Conservation (phyloP, 768 basidiomycete species). For the Pulveroboletus sp. region DNA sequence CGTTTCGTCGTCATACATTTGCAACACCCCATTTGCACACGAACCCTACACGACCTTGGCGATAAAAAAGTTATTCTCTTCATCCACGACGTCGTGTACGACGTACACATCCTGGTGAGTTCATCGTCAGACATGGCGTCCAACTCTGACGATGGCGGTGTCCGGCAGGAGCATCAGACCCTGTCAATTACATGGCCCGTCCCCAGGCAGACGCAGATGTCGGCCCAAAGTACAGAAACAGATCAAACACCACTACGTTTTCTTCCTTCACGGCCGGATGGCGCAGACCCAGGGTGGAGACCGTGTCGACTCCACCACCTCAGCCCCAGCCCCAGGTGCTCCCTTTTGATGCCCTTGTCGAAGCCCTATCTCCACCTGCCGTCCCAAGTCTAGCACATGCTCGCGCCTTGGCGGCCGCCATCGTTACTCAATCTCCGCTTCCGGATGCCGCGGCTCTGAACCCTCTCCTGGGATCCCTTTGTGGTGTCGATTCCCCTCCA, state of each 20-base stretch:
- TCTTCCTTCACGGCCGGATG: conserved; percentile 34
- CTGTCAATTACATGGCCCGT: conserved; percentile 26
- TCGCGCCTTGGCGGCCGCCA: conserved; percentile 48
- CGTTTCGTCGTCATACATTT: neutral
- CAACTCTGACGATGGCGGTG: conserved; percentile 6
- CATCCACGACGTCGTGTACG: conserved; percentile 9
- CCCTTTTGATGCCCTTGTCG: conserved; percentile 44
- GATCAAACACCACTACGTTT: conserved; percentile 42
- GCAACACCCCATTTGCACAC: conserved; percentile 1
- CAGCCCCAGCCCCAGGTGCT: conserved; percentile 25
- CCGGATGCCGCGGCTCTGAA: conserved; percentile 50
- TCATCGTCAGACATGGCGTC: neutral
- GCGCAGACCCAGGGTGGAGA: conserved; percentile 34
- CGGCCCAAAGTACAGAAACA: conserved; percentile 30
- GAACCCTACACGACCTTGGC: conserved; percentile 17
- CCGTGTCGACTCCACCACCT: conserved; percentile 22
- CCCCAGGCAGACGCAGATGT: conserved; percentile 30
- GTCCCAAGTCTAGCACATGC: conserved; percentile 68
- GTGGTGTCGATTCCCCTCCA: conserved; percentile 47
- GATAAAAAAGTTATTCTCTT: neutral
- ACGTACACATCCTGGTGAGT: conserved; percentile 11
- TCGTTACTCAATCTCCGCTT: conserved; percentile 50
- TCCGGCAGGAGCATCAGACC: conserved; percentile 12
- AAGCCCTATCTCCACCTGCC: conserved; percentile 42
- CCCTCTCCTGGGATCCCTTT: conserved; percentile 59